Base-by-base conservation (phyloP, 2,329 filamentous ascomycete genomes). In the Botrytis pseudocinerea region DNA sequence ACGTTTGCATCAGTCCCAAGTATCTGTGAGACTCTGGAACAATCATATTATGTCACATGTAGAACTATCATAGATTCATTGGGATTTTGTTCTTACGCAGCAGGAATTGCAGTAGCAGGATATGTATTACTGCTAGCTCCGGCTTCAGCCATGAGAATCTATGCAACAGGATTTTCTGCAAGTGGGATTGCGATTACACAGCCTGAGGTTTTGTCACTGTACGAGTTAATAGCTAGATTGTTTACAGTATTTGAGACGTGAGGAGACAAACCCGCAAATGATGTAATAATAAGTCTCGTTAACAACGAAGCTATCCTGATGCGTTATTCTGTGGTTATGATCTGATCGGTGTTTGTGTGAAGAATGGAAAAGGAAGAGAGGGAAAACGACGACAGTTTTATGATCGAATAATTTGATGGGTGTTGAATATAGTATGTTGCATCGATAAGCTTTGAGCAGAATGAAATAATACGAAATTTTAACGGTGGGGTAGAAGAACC, bases 231-330 rank as follows among this genome's bases (percentile, higher is more conserved):
- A 51, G 44, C 42, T 25, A 25, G 7, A 22, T 18, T 22, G 1
- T 46, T 22, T 38, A 25, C 1, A 2, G 10, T 12, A 5, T 51
- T 51, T 25, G 22, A 25, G 22, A 48, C 4, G 4, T 10, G 22
- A 22, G 35, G 8, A 42, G 48, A 68, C 48, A 40, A 4, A 44
- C 48, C 65, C 65, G 35, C 65, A 69, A 28, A 69, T 44, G 7
- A 69, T 69, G 35, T 69, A 69, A n/a, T 69, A 35, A n/a, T 69
- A 69, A 22, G 51, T 20, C 5, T 42, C 65, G 5, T 69, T 20
- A 28, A 28, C 48, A 2, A 9, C 20, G 32, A 16, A 59, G 32
- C 22, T 44, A 12, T 59, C 65, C 5, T 54, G 22, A 8, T 69
- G 35, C 3, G 35, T 7, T 48, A 44, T 69, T 14, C 28, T 66